Evolutionary conservation across 1,284 basidiomycete genomes (phyloP).

Genomic region (Boletus subluridellus): DNA sequence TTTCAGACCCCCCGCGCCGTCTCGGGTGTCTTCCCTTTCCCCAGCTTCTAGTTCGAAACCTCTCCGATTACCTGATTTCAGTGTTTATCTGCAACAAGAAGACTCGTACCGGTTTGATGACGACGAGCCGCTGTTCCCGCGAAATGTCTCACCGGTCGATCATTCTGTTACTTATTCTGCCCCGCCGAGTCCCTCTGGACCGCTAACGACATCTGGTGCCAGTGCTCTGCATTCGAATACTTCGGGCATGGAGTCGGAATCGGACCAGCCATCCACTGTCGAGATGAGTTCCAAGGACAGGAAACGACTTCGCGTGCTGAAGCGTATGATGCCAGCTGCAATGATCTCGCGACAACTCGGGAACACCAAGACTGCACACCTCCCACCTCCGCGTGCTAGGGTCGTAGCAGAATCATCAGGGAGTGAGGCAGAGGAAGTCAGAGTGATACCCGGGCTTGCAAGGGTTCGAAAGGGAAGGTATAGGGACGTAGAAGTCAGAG

Average conservation of each 20-base stretch:
- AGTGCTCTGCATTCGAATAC: conserved; percentile 20
- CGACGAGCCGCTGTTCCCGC: neutral
- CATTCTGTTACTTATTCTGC: conserved; percentile 3
- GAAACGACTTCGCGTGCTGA: conserved; percentile 36
- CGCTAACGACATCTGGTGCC: conserved; percentile 18
- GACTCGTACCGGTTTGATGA: conserved; percentile 15
- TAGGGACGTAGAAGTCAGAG: conserved; percentile 38
- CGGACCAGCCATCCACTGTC: conserved; percentile 6
- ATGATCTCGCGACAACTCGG: conserved; percentile 39
- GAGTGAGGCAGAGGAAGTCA: conserved; percentile 35
- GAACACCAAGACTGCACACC: conserved; percentile 4
- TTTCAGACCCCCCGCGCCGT: neutral
- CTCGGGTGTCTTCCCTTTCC: conserved; percentile 14
- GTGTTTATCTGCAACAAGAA: conserved; percentile 15
- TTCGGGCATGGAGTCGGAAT: conserved; percentile 20
- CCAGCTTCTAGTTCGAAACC: neutral
- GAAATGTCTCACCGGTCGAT: conserved; percentile 3
- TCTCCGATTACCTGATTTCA: conserved; percentile 12
- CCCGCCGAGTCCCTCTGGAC: conserved; percentile 20
- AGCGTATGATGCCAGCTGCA: conserved; percentile 44
- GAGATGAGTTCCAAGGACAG: conserved; percentile 30
- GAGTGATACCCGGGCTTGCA: conserved; percentile 45
- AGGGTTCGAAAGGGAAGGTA: conserved; percentile 36
- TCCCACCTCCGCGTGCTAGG: conserved; percentile 15
- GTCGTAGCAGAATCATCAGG: conserved; percentile 18